Evolutionary conservation across 2,329 filamentous ascomycete genomes (phyloP), one percentile per base, ranked within the genome.

Genomic region (Emericellopsis atlantica): DNA sequence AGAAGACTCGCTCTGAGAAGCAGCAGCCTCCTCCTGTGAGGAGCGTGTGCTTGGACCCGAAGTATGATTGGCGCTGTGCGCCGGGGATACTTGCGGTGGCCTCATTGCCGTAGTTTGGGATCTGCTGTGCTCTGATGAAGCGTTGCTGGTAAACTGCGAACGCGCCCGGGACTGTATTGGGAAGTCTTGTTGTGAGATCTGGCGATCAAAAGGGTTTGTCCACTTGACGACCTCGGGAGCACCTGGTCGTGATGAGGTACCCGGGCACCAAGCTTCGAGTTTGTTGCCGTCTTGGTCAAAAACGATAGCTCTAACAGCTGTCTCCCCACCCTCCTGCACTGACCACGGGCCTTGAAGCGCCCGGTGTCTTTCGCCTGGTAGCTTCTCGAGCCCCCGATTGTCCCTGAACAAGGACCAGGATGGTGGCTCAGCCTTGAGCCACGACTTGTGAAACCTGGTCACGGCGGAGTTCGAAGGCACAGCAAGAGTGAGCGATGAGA

Each of bases 251-350:
- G 23, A 35, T 6, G n/a, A 35, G 9, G n/a, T 48, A 29, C 58
- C 57, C 33, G 51, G 48, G 32, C 78, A 83, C 39, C 89, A 76
- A 24, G 85, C 82, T 54, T 92, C 84, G 55, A 94, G 79, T 50
- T 74, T 83, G 63, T 94, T 93, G 39, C 84, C 84, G 62, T 94
- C 86, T 41, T 85, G 72, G 59, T 94, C 87, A 45, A 78, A 72
- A 33, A 87, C 79, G 69, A 64, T 76, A 66, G 60, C 73, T 62
- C 52, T 58, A 38, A 24, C 40, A 4, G 18, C 16, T 10, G 21
- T 16, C 10, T 21, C 14, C 9, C 39, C 39, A 34, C 18, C 21
- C 49, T 54, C 51, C 40, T 49, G 48, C 51, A 60, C 46, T 60
- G 62, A 48, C 55, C 58, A 54, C 52, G 53, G 46, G 42, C 45